Evolutionary conservation across 441 rosid species (phyloP), one percentile per base, ranked within the genome.

Genomic region (Jatropha multifida): DNA sequence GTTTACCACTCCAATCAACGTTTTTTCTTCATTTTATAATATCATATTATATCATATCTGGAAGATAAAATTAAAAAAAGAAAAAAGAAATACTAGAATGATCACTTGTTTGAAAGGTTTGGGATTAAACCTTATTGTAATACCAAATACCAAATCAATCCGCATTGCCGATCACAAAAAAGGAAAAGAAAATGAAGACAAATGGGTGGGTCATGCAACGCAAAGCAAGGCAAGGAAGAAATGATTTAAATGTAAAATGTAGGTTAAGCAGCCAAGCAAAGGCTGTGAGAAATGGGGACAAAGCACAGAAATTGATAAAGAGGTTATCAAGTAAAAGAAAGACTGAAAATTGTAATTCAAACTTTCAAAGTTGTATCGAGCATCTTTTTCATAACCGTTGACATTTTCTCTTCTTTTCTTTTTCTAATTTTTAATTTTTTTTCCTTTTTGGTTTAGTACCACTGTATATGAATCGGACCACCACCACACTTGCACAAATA

Each of bases 291-390:
- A 18, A 71, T 40, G 74, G 75, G 79, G 79, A 74, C 44, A 5
- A 44, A 69, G 90, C 89, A 84, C 87, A 74, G 75, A 87, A 83
- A 79, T 86, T 84, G 81, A 87, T 82, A 82, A 80, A 87, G 87
- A 38, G 77, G 77, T 41, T 73, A 69, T 71, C 76, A 76, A 76
- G 76, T 59, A 77, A 75, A 80, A 74, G 60, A 68, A 76, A 73
- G n/a, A 49, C 8, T 52, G 69, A 70, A 58, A 13, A 80, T 41
- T 65, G 64, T 58, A 63, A 66, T 76, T 66, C 79, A 77, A 78
- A 78, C 72, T 69, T 84, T 76, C 63, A 81, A 77, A 74, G 85
- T 75, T 75, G 5, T 42, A 70, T 62, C 3, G 40, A 80, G 82
- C 80, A 68, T 79, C 82, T 72, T 71, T 80, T 79, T 68, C 76